These are phyloP conservation scores for Phoenix dactylifera DNA, from an alignment of 176 grass and related monocot genomes.

Conservation along the genomic window DNA sequence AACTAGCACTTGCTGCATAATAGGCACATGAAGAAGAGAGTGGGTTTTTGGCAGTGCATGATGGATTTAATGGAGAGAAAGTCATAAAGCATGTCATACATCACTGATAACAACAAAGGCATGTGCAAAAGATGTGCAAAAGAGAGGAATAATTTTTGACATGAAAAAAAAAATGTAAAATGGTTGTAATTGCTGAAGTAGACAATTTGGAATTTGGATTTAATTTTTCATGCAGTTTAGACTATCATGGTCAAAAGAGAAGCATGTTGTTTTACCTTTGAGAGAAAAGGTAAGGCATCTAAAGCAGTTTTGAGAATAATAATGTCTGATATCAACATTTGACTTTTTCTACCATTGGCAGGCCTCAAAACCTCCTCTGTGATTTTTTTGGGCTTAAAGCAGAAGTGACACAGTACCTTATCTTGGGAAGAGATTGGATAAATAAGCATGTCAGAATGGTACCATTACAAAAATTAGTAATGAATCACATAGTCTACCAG, in stretches of 20 bases:
- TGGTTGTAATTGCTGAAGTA: too few species aligned
- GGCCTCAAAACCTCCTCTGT: constrained; percentile 50
- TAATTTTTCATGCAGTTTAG: too few species aligned
- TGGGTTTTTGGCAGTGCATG: too few species aligned
- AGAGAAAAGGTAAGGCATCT: constrained; percentile 85
- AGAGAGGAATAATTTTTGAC: too few species aligned
- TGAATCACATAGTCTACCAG: constrained; percentile 35
- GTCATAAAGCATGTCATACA: too few species aligned
- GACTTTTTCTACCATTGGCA: constrained; percentile 76
- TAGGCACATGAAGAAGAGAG: not conserved
- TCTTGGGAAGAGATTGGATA: constrained; percentile 29
- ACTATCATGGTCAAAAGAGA: too few species aligned
- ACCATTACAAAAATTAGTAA: too few species aligned
- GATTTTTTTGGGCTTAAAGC: constrained; percentile 79
- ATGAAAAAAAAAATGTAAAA: too few species aligned
- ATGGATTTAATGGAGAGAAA: too few species aligned
- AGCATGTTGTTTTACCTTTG: constrained; percentile 38
- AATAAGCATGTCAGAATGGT: not conserved
- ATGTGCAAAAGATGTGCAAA: too few species aligned
- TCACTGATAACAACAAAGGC: too few species aligned
- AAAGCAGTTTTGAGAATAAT: constrained; percentile 95
- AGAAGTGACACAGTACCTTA: constrained; percentile 95
- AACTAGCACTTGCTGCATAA: not conserved
- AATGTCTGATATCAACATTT: constrained; percentile 79
- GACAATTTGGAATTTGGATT: too few species aligned